Conservation (phyloP, 352 stramenopile genomes). For the Globisporangium alternatum region DNA sequence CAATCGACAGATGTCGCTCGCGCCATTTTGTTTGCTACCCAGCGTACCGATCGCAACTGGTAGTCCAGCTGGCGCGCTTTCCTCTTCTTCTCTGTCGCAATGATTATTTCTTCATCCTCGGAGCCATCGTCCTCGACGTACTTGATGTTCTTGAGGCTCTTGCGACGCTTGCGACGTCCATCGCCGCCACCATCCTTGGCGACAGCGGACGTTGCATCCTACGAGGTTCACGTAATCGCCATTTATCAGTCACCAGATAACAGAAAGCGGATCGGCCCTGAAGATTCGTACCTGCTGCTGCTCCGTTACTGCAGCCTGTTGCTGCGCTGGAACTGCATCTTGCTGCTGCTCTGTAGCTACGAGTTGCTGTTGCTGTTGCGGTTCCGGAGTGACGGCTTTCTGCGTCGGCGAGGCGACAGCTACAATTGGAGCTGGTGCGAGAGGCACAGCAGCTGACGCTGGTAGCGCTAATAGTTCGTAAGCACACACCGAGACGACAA, state of each 20-base stretch:
- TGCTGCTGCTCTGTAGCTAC: background rate
- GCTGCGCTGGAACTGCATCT: background rate
- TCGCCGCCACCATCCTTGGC: slow-evolving; percentile 3
- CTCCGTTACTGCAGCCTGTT: background rate
- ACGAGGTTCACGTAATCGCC: background rate
- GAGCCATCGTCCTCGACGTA: slow-evolving; percentile 77
- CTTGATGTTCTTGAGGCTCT: slow-evolving; percentile 54
- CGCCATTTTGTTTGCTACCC: background rate
- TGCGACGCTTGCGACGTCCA: slow-evolving; percentile 39
- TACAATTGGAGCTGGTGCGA: background rate
- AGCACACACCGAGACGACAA: background rate
- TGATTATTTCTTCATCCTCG: slow-evolving; percentile 54
- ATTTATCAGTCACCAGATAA: background rate
- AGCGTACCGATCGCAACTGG: slow-evolving; percentile 46
- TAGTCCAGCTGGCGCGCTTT: slow-evolving; percentile 78
- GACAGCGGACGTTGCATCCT: slow-evolving; percentile 1
- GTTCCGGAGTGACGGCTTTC: background rate
- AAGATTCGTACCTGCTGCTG: background rate
- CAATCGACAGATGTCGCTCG: background rate
- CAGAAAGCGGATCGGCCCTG: background rate
- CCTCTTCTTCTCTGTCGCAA: slow-evolving; percentile 58
- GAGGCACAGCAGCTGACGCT: background rate
- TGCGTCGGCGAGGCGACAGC: background rate
- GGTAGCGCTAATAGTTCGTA: background rate
- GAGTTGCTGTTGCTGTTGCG: background rate